phyloP scores from a whole-genome alignment of 2,329 filamentous ascomycete species.

The Aaosphaeria arxii region DNA sequence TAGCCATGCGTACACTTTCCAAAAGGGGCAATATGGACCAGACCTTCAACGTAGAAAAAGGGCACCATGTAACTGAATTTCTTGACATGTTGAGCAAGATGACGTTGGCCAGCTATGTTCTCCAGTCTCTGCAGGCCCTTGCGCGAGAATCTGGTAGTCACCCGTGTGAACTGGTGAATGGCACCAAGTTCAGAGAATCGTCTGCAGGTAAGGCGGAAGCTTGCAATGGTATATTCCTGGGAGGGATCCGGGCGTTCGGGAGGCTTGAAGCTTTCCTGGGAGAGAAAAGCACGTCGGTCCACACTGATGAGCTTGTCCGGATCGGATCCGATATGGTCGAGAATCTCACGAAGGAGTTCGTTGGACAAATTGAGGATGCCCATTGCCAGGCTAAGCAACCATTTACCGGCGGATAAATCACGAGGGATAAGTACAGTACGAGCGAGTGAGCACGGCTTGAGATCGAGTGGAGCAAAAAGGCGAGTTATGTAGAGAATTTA shows the following conservation, averaged over 20 bases:
- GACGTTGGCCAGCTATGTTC: constrained; percentile 46
- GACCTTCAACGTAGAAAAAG: constrained; percentile 57
- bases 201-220: constrained; percentile 49
- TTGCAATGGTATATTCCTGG: constrained; percentile 44
- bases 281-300: constrained; percentile 50
- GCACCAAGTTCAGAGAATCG: constrained; percentile 51
- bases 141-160: constrained; percentile 51
- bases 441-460: neutral
- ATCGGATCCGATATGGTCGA: constrained; percentile 53
- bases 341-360: constrained; percentile 50
- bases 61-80: constrained; percentile 61
- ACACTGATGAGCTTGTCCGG: constrained; percentile 50
- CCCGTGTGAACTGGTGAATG: constrained; percentile 50
- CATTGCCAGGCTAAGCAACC: constrained; percentile 27
- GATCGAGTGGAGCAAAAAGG: neutral
- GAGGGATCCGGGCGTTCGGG: constrained; percentile 41
- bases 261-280: constrained; percentile 51
- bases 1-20: constrained; percentile 13
- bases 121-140: constrained; percentile 50
- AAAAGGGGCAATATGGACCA: constrained; percentile 12
- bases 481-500: neutral
- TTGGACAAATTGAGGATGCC: constrained; percentile 44
- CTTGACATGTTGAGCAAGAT: constrained; percentile 54
- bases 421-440: neutral
- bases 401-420: constrained; percentile 21